Conservation (phyloP, 192 early-diverging fungal species). For the Gryganskiella cystojenkinii region DNA sequence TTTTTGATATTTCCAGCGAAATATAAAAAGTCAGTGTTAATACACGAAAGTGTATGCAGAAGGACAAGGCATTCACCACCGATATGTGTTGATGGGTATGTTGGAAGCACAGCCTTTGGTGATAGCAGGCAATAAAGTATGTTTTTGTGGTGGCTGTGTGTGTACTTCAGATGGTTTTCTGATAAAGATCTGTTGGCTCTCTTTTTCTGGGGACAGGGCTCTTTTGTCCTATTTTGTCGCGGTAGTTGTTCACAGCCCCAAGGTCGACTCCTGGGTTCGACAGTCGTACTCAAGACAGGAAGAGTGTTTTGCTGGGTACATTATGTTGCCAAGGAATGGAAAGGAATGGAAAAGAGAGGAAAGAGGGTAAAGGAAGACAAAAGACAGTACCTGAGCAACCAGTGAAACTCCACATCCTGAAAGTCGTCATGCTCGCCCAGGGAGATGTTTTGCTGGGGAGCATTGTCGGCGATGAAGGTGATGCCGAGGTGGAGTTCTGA, state of each 20-base stretch:
- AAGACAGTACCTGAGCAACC: constrained; percentile 31
- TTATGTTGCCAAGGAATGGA: no score
- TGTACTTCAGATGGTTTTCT: background rate
- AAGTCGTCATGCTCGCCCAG: constrained; percentile 37
- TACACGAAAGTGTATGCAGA: no score
- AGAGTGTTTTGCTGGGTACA: no score
- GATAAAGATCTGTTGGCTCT: no score
- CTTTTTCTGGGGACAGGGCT: background rate
- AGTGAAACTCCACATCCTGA: constrained; percentile 50
- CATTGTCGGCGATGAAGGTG: constrained; percentile 27
- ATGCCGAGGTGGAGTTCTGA: constrained; percentile 38
- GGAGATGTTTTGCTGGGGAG: constrained; percentile 35
- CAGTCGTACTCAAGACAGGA: no score
- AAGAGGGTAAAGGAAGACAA: background rate
- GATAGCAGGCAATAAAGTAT: background rate
- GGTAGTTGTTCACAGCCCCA: no score
- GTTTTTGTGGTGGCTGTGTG: background rate
- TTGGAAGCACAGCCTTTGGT: no score
- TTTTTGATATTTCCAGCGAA: background rate
- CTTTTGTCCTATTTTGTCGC: no score
- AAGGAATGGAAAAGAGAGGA: background rate
- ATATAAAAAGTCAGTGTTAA: background rate
- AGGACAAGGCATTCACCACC: no score
- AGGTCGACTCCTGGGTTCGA: no score
- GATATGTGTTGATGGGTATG: no score